A percentile compares a stretch with the other conserved stretches of the same genome.
phyloP scores from a whole-genome alignment of 108 stramenopile species.

The Cyclotella baltica region DNA sequence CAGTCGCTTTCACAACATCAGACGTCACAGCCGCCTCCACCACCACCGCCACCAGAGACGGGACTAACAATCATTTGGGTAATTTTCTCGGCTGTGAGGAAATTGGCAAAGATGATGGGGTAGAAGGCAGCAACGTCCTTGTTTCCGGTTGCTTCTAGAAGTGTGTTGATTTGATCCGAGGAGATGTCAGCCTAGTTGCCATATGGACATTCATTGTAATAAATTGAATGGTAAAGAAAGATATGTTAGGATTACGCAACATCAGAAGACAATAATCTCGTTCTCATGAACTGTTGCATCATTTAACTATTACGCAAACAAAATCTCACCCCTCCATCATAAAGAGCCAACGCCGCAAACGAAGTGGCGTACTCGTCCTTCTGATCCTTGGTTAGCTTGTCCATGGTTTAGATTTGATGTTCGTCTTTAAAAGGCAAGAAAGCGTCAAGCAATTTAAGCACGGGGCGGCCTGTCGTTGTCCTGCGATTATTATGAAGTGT shows the following conservation, averaged over 20 bases:
- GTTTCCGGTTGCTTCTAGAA: constrained; percentile 94
- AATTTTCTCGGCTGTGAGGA: constrained; percentile 83
- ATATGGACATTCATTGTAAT: neutral
- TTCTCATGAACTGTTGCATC: too few relatives aligned
- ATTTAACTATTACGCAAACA: neutral
- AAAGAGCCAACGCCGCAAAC: constrained; percentile 93
- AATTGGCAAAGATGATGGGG: constrained; percentile 95
- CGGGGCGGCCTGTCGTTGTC: constrained; percentile 45
- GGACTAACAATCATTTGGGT: constrained; percentile 83
- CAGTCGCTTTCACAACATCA: constrained; percentile 80
- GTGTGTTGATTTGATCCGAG: constrained; percentile 87
- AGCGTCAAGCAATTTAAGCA: constrained; percentile 53
- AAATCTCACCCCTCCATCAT: constrained; percentile 89
- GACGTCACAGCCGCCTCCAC: constrained; percentile 82
- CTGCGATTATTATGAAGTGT: constrained; percentile 3
- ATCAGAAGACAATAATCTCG: too few relatives aligned
- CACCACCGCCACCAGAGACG: constrained; percentile 74
- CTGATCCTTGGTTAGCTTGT: constrained; percentile 85
- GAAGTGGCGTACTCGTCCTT: constrained; percentile 94
- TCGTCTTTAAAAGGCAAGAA: constrained; percentile 1
- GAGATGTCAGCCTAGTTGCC: constrained; percentile 80
- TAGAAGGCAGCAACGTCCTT: constrained; percentile 94
- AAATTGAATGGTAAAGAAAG: too few relatives aligned
- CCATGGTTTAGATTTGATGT: constrained; percentile 58
- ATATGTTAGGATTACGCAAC: too few relatives aligned